Conservation (phyloP, 768 basidiomycete genomes). For the Pholiota conissans region DNA sequence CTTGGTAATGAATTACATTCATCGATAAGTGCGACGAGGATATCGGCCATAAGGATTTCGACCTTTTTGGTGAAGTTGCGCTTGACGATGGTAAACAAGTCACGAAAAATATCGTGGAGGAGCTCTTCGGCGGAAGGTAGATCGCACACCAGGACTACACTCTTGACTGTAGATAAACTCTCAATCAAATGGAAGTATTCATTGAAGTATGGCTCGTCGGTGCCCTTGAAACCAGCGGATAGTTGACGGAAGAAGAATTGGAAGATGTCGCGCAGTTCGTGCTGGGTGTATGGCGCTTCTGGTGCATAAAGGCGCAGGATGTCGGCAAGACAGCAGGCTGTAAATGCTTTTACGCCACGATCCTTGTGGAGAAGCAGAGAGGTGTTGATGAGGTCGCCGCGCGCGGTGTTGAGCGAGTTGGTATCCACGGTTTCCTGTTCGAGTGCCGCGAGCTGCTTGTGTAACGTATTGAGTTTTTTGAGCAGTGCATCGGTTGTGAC, state of each 20-base stretch:
- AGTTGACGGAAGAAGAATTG: conserved; percentile 95
- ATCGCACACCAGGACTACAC: conserved; percentile 91
- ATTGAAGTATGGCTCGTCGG: conserved; percentile 82
- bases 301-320: conserved; percentile 93
- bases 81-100: conserved; percentile 78
- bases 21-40: conserved; percentile 86
- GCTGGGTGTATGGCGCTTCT: conserved; percentile 91
- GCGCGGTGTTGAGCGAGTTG: conserved; percentile 63
- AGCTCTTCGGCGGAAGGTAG: conserved; percentile 85
- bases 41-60: conserved; percentile 84
- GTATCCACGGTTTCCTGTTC: conserved; percentile 89
- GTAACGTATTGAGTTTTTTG: conserved; percentile 83
- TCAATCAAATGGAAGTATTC: conserved; percentile 97
- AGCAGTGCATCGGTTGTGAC: conserved; percentile 79
- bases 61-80: conserved; percentile 77
- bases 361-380: conserved; percentile 93
- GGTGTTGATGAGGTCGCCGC: conserved; percentile 77
- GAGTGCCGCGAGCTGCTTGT: conserved; percentile 72
- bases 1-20: conserved; percentile 77
- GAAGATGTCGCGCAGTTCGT: conserved; percentile 93
- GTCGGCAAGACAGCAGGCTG: conserved; percentile 93
- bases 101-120: conserved; percentile 79
- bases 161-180: conserved; percentile 91
- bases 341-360: conserved; percentile 91
- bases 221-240: conserved; percentile 65